A percentile compares a stretch with the other conserved stretches of the same genome.
Conservation (phyloP, 306 rosid genomes). For the Gastrolobium bilobum region DNA sequence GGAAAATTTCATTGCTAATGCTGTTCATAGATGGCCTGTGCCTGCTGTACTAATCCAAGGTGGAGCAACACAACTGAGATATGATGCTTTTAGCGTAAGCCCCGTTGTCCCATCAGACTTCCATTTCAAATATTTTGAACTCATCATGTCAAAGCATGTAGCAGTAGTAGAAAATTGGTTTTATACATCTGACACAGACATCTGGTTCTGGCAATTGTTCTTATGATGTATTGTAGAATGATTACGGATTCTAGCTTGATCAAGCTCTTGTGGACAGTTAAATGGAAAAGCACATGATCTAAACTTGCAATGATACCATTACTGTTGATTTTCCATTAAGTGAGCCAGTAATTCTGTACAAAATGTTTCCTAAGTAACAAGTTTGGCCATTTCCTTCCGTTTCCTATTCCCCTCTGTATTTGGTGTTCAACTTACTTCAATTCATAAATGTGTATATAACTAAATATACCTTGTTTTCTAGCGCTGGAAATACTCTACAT, state of each 20-base stretch:
- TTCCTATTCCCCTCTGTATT: background rate
- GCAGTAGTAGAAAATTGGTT: slow-evolving; percentile 13
- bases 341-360: background rate
- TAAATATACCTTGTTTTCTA: slow-evolving; percentile 10
- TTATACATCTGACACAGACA: background rate
- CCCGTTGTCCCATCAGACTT: slow-evolving; percentile 19
- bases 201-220: slow-evolving; percentile 3
- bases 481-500: background rate
- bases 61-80: slow-evolving; percentile 67
- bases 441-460: background rate
- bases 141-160: background rate
- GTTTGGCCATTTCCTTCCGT: slow-evolving; percentile 1
- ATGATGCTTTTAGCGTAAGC: slow-evolving; percentile 91
- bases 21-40: slow-evolving; percentile 76
- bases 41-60: slow-evolving; percentile 76
- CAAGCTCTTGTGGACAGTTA: background rate
- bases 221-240: slow-evolving; percentile 22
- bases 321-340: background rate
- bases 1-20: slow-evolving; percentile 58
- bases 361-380: background rate
- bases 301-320: slow-evolving; percentile 36
- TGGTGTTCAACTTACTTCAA: slow-evolving; percentile 10
- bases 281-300: slow-evolving; percentile 7
- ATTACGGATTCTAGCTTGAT: slow-evolving; percentile 19
- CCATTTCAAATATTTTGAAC: background rate